These are phyloP conservation scores for Drechslera avenae DNA, from an alignment of 2,329 filamentous ascomycete species.

Conservation along the genomic window DNA sequence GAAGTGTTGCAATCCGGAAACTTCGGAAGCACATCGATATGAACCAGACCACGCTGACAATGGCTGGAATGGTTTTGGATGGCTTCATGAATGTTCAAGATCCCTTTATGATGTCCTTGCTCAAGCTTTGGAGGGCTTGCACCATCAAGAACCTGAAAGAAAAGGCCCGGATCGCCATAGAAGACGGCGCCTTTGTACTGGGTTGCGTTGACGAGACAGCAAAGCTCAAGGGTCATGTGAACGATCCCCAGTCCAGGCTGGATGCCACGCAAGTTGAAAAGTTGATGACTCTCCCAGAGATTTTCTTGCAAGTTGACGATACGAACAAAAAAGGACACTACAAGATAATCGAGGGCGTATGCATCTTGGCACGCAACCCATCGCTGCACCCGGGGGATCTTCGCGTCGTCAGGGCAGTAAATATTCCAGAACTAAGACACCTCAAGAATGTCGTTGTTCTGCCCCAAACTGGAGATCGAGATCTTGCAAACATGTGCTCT, in stretches of 20 bases:
- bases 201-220: slow-evolving; percentile 87
- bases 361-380: slow-evolving; percentile 87
- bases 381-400: slow-evolving; percentile 93
- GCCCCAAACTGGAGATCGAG: slow-evolving; percentile 79
- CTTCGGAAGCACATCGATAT: slow-evolving; percentile 80
- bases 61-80: slow-evolving; percentile 77
- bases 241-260: slow-evolving; percentile 50
- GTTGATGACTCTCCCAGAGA: slow-evolving; percentile 68
- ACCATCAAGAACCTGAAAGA: slow-evolving; percentile 89
- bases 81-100: slow-evolving; percentile 78
- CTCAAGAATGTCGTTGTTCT: slow-evolving; percentile 87
- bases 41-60: slow-evolving; percentile 75
- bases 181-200: slow-evolving; percentile 83
- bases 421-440: slow-evolving; percentile 73
- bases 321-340: slow-evolving; percentile 60
- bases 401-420: slow-evolving; percentile 81
- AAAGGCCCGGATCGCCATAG: slow-evolving; percentile 82
- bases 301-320: slow-evolving; percentile 82
- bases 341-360: slow-evolving; percentile 73
- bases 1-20: slow-evolving; percentile 67
- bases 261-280: slow-evolving; percentile 54
- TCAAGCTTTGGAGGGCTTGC: slow-evolving; percentile 87
- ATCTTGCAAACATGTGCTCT: slow-evolving; percentile 91
- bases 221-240: slow-evolving; percentile 72
- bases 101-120: slow-evolving; percentile 79